Conservation (phyloP, 257 asterid genomes). For the Solanum stenotomum region DNA sequence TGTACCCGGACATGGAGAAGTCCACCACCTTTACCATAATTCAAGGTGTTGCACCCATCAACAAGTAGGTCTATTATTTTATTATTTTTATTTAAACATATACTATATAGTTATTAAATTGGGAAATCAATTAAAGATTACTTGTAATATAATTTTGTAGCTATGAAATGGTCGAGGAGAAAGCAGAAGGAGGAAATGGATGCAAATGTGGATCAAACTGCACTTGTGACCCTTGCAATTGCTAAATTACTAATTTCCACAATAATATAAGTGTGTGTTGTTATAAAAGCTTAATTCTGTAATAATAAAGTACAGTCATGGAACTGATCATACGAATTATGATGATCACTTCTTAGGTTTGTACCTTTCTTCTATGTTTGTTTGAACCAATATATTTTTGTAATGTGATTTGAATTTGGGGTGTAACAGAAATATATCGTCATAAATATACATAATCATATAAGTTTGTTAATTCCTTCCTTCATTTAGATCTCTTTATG, state of each 20-base stretch:
- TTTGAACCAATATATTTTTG: neutral
- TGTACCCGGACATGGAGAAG: conserved; percentile 14
- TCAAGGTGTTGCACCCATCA: conserved; percentile 18
- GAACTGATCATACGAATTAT: neutral
- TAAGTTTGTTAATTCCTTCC: neutral
- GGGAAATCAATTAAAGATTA: neutral
- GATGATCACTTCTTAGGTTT: neutral
- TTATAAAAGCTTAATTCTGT: neutral
- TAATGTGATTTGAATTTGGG: neutral
- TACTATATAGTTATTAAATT: neutral
- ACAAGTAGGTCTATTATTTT: neutral
- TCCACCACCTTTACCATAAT: neutral
- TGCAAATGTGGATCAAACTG: conserved; percentile 32
- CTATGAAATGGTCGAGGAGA: conserved; percentile 2
- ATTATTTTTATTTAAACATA: neutral
- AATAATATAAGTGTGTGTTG: neutral
- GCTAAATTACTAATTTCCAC: neutral
- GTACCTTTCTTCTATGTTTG: neutral
- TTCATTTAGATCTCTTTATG: too few relatives aligned
- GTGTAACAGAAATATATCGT: neutral
- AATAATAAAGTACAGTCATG: neutral
- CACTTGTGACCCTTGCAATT: conserved; percentile 26
- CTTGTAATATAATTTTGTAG: neutral
- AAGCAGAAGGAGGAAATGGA: conserved; percentile 14
- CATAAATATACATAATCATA: neutral